These are phyloP conservation scores for Fistulinella prunicolor DNA, from an alignment of 768 basidiomycete species.

Conservation along the genomic window DNA sequence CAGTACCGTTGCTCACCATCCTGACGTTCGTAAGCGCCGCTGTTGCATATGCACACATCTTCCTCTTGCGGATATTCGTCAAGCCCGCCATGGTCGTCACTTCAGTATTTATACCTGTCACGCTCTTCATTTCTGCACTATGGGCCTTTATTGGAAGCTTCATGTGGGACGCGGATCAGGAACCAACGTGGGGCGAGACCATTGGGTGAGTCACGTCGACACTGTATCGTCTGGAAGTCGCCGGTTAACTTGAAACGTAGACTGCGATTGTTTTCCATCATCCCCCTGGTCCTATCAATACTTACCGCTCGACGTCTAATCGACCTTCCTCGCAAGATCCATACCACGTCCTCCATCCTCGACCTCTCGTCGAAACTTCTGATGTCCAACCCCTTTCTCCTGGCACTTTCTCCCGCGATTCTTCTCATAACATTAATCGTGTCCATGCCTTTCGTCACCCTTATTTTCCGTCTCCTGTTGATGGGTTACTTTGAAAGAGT, in stretches of 20 bases:
- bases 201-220: slow-evolving; percentile 53
- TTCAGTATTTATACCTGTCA: slow-evolving; percentile 70
- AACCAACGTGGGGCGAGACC: slow-evolving; percentile 80
- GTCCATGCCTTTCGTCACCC: slow-evolving; percentile 76
- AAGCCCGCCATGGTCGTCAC: slow-evolving; percentile 80
- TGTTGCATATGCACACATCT: slow-evolving; percentile 71
- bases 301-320: slow-evolving; percentile 70
- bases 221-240: neutral
- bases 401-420: slow-evolving; percentile 70
- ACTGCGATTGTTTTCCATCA: slow-evolving; percentile 65
- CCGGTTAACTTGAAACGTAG: slow-evolving; percentile 13
- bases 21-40: slow-evolving; percentile 68
- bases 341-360: slow-evolving; percentile 56
- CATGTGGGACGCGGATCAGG: slow-evolving; percentile 49
- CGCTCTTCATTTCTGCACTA: slow-evolving; percentile 68
- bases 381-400: slow-evolving; percentile 68
- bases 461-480: slow-evolving; percentile 74
- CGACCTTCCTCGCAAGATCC: slow-evolving; percentile 67
- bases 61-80: slow-evolving; percentile 76
- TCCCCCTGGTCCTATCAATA: slow-evolving; percentile 68
- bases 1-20: slow-evolving; percentile 72
- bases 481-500: slow-evolving; percentile 54
- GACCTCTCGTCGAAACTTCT: slow-evolving; percentile 68
- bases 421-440: slow-evolving; percentile 64
- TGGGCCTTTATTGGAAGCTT: slow-evolving; percentile 86